Evolutionary conservation across 164 flowering plant species (phyloP), one percentile per base, ranked within the genome.

Genomic region (Dillenia turbinata): DNA sequence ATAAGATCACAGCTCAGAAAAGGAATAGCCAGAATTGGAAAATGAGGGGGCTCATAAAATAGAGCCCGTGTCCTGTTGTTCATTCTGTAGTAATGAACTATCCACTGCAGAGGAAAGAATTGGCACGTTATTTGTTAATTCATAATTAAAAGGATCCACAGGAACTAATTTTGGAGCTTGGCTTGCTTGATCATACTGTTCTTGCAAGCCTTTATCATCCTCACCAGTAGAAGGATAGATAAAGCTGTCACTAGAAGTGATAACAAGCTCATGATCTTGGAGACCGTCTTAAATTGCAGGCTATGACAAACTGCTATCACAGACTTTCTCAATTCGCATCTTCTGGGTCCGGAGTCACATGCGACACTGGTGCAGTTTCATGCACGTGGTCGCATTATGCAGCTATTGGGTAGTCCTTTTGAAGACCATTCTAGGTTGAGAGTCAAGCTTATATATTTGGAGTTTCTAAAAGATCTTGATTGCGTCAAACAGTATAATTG

Each of bases 1-100:
- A 81, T 65, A 61, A 95, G 96, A 79, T 95, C 97, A 81, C 99
- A 95, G 78, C 96, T 89, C 54, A 88, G 78, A 69, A 92, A 95
- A 13, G 99, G 99, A 65, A 95, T 68, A 54, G 92, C 97, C 71
- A 86, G 64, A 65, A 92, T 86, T 48, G 99, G 99, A 72, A 92
- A 86, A 17, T 90, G 96, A 65, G 97, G 97, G 56, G 97, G 94
- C 65, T 95, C 97, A 73, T 95, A 95, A 65, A 71, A 90, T 33
- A 95, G 73, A 64, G 76, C 65, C 92, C 2, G 78, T 58, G 49
- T 77, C 88, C 43, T 71, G 70, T 62, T 78, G 63, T 60, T 78
- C 78, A 44, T 61, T 59, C 1, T 48, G 54, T 19, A 12, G 44
- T 49, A 59, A 56, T 61, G 66, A 63, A 47, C 52, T 69, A 57